Base-by-base conservation (phyloP, 768 basidiomycete species). In the Auricularia heimuer region DNA sequence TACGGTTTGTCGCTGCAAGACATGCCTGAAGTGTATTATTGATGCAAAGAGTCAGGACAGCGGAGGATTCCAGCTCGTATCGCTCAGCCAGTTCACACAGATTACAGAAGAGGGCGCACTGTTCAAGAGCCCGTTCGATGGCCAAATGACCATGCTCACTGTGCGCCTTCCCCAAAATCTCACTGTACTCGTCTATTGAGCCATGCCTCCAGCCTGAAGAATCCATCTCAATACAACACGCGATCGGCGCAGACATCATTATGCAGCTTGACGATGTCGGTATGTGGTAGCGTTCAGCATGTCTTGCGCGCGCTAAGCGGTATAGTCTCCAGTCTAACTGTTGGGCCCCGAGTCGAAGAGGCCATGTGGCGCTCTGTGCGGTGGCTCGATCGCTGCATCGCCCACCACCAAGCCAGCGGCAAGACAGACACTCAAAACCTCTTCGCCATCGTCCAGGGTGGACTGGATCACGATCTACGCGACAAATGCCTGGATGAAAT, bases 191-290 rank as follows among this genome's bases (percentile, higher is more conserved):
- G 16, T 11, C 34, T 64, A n/a, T n/a, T 10, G 6, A 61, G 11
- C 35, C 29, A 62, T 54, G 34, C 39, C 24, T 67, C 14, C 64
- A 93, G 89, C 93, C 94, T 39, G 93, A 96, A 76, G 89, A 94
- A 78, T 92, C 90, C 70, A 94, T 95, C 51, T 85, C 86, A 16
- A 89, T 93, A 70, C 92, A 96, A 72, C 94, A 96, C 71, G 81
- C 88, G 7, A 94, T 96, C 54, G 92, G 93, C 4, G 90, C 88
- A 34, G 93, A 96, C 72, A 96, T 96, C 66, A 92, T 96, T 67
- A 95, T 96, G 94, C 93, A 92, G 73, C 81, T 94, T 18, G 92
- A 94, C 73, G 92, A 94, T 74, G 92, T 94, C 62, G 91, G 91
- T 88, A 70, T 73, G 86, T 77, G 2, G 54, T 45, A 44, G 61